Base-by-base conservation (phyloP, 768 basidiomycete species). In the Hygrocybe punicea region DNA sequence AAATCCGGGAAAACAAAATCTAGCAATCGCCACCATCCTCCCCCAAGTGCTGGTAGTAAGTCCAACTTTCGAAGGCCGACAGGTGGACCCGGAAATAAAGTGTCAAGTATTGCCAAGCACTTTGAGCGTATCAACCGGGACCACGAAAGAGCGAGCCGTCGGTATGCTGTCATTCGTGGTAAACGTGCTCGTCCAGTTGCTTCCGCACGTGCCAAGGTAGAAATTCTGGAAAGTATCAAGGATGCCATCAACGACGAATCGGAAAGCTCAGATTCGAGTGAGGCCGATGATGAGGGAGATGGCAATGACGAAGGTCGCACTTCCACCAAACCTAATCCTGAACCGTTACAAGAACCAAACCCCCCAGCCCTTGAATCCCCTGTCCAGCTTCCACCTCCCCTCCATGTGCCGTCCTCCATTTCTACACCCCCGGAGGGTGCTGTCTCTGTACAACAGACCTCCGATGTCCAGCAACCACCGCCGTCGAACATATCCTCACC, bases 181-280 rank as follows among this genome's bases (percentile, higher is more conserved):
- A 87, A 85, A 60, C 84, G 89, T 45, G 90, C 92, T 17, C 87
- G 96, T 33, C 96, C 97, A 11, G 92, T 98, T 13, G 89, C 90
- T 17, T 87, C 87, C 23, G 88, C 94, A 14, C 83, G 86, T 45
- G 93, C 92, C 14, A 93, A 86, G 64, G 91, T 96, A 1, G 86
- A 94, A 66, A 82, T 97, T 33, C 79, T 97, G 23, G 87, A 91
- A 53, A 94, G 91, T 65, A 83, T 97, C 64, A 87, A 89, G 67
- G 94, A 97, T 64, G 95, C 91, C 1, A 90, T 97, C 67, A 81
- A 81, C 51, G 91, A 89, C 61, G 84, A 90, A 61, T 86, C 86
- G 19, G 89, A 90, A 51, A 79, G 78, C 57, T 86, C 85, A 3
- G 86, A 89, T 61, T 82, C 85, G 10, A 81, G 78, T 58, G 80